These are phyloP conservation scores for Sarocladium kiliense DNA, from an alignment of 2,329 filamentous ascomycete genomes.

Conservation along the genomic window DNA sequence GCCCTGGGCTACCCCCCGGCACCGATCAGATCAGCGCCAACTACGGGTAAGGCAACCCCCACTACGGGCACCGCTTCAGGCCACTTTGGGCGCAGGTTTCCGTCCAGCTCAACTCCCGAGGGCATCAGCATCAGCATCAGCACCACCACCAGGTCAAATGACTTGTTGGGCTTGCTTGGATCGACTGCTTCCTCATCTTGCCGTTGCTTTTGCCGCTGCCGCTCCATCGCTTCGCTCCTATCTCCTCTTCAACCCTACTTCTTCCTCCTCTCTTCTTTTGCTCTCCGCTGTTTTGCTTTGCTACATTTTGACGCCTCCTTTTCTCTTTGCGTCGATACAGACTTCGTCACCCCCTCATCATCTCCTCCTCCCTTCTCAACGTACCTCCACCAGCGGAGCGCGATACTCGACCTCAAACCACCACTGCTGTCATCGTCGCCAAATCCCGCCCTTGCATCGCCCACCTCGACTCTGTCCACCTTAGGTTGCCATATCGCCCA, in stretches of 20 bases:
- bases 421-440: background rate
- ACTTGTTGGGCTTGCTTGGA: background rate
- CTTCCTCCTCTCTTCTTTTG: background rate
- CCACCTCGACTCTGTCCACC: background rate
- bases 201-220: conserved; percentile 3
- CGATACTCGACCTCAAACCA: background rate
- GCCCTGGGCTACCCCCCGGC: too few species aligned
- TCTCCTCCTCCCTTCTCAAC: background rate
- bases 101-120: background rate
- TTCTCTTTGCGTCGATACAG: background rate
- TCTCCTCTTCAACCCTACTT: background rate
- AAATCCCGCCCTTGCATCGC: conserved; percentile 7
- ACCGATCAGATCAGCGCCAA: background rate
- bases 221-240: background rate
- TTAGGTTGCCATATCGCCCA: background rate
- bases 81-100: background rate
- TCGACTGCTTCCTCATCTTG: conserved; percentile 12
- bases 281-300: background rate
- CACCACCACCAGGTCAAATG: background rate
- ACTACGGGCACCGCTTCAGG: background rate
- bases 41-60: too few species aligned
- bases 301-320: too few species aligned
- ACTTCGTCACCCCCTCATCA: background rate
- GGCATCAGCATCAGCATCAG: background rate
- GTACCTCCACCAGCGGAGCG: background rate